Evolutionary conservation across 139 green algal species (phyloP), one percentile per base, ranked within the genome.

Genomic region (Tetradesmus lagerheimii): DNA sequence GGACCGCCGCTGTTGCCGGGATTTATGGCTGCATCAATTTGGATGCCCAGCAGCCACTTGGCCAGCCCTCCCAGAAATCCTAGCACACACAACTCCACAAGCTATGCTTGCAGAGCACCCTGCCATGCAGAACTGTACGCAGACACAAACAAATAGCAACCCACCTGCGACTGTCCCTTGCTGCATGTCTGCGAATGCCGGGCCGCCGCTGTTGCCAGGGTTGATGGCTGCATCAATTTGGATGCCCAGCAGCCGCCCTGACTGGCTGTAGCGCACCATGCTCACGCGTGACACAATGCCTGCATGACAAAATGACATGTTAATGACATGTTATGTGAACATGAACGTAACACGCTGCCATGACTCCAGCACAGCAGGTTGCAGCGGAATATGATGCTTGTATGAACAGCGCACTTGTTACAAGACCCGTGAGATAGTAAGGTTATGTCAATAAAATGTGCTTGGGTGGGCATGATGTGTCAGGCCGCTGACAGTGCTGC

Each of bases 191-290:
- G 91, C 77, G 88, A 98, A 98, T 0, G 96, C 96, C 3, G 96
- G 96, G 11, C 96, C 96, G 23, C 96, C 96, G 75, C 89, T 95
- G 91, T 98, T 98, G 29, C 95, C 96, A 75, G 89, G 84, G 50
- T 95, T 94, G 87, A 97, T 97, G 64, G 95, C 95, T 34, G 95
- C 94, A 66, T 97, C 95, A 77, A 97, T 96, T 88, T 97, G 95
- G 4, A 96, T 95, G 76, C 91, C 89, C 89, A 96, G 89, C 67
- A 96, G 90, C 39, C 93, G 83, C 0, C 85, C 85, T 0, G 71
- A 64, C 43, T 89, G 71, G 45, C 85, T 84, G 45, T 89, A 89
- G n/a, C 85, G 85, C 57, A 71, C 86, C 94, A 43, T 94, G 47
- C 90, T 93, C 35, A 93, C 85, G 39, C 75, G 74, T 14, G 31